Conservation (phyloP, 768 basidiomycete genomes). For the Rhodotorula taiwanensis region DNA sequence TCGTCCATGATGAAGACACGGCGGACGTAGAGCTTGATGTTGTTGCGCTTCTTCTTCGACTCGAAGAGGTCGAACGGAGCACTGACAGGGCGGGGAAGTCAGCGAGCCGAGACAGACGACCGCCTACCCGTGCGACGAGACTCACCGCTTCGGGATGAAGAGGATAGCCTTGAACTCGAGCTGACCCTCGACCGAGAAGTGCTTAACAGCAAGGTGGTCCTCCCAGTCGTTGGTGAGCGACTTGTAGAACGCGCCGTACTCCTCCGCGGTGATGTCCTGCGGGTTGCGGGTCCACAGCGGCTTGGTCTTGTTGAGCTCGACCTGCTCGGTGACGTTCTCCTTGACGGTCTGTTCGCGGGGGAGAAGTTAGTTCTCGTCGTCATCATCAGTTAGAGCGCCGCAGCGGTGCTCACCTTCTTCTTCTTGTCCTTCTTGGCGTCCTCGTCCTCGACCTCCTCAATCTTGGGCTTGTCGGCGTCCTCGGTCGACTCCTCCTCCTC, state of each 20-base stretch:
- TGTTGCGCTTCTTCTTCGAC: conserved; percentile 99
- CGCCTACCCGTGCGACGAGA: no score
- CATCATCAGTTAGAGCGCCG: not conserved
- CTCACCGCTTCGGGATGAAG: conserved; percentile 88
- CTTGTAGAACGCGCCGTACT: conserved; percentile 97
- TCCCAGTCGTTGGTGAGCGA: conserved; percentile 99
- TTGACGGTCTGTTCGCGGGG: conserved; percentile 54
- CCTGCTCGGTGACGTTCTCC: conserved; percentile 73
- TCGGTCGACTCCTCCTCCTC: conserved; percentile 72
- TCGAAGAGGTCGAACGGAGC: conserved; percentile 99
- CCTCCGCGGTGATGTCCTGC: conserved; percentile 81
- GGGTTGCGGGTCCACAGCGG: conserved; percentile 99
- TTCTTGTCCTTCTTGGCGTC: conserved; percentile 60
- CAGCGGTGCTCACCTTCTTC: conserved; percentile 52
- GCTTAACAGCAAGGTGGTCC: conserved; percentile 98
- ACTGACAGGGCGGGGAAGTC: conserved; percentile 46
- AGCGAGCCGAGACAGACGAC: not conserved
- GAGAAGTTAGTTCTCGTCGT: no score
- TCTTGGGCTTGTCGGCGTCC: conserved; percentile 44
- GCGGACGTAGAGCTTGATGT: conserved; percentile 99
- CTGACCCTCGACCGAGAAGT: conserved; percentile 99
- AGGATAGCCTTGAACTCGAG: conserved; percentile 99
- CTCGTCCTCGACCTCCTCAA: conserved; percentile 48
- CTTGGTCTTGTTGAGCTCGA: conserved; percentile 99
- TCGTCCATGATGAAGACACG: conserved; percentile 99